Percentiles rank a stretch among this genome's conserved stretches.
Evolutionary conservation across 805 yeast genomes (phyloP).

Genomic region (Candida ulmi): DNA sequence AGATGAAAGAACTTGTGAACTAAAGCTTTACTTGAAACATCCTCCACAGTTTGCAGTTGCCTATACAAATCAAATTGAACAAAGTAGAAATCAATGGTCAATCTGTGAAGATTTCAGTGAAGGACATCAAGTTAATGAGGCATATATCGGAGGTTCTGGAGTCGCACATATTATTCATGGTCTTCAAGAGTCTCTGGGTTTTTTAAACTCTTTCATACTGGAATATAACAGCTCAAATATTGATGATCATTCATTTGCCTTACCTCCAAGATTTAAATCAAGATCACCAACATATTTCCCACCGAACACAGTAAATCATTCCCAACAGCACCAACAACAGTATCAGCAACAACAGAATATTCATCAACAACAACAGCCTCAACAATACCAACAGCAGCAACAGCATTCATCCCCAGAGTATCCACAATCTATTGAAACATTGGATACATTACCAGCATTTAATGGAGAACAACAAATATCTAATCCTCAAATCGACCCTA

Average conservation of each 20-base stretch:
- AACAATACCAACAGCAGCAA: neutral
- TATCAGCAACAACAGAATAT: neutral
- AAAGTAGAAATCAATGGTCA: slow-evolving; percentile 60
- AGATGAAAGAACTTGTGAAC: slow-evolving; percentile 34
- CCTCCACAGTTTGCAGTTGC: slow-evolving; percentile 79
- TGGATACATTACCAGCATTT: too few species aligned
- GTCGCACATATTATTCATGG: slow-evolving; percentile 71
- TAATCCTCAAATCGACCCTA: neutral
- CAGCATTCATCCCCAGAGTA: neutral
- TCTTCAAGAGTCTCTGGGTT: slow-evolving; percentile 41
- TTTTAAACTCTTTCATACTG: slow-evolving; percentile 47
- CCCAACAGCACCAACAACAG: neutral
- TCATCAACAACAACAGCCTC: neutral
- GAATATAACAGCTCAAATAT: slow-evolving; percentile 36
- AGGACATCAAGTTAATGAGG: slow-evolving; percentile 73
- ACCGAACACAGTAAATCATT: neutral
- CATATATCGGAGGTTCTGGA: slow-evolving; percentile 54
- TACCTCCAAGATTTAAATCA: slow-evolving; percentile 17
- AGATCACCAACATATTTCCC: slow-evolving; percentile 16
- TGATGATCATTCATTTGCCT: slow-evolving; percentile 18
- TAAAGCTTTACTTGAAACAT: slow-evolving; percentile 44
- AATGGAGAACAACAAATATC: neutral
- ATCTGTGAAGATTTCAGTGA: slow-evolving; percentile 82
- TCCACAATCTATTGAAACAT: too few species aligned
- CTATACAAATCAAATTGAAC: slow-evolving; percentile 48